phyloP scores from a whole-genome alignment of 2,329 filamentous ascomycete species.

The Magnaporthiopsis incrustans region DNA sequence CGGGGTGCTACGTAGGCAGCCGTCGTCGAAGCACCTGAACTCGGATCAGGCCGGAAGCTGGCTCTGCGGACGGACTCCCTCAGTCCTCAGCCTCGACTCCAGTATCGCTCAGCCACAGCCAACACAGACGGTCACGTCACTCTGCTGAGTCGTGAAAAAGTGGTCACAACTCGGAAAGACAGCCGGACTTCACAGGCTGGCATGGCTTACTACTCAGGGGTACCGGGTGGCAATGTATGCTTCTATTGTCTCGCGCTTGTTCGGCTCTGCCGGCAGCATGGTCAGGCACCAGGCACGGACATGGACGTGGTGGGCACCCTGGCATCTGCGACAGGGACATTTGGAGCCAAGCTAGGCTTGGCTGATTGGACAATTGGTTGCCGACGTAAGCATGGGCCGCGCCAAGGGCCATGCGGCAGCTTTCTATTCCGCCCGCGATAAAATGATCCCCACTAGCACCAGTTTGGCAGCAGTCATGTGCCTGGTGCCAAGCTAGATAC shows the following conservation, averaged over 20 bases:
- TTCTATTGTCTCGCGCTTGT: neutral
- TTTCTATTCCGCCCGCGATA: neutral
- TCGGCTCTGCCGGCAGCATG: no score
- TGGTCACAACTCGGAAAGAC: neutral
- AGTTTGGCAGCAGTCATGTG: neutral
- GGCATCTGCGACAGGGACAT: no score
- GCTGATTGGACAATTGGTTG: conserved; percentile 1
- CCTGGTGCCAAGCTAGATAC: neutral
- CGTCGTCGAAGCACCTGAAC: neutral
- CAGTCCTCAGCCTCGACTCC: no score
- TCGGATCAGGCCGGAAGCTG: neutral
- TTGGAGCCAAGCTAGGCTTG: neutral
- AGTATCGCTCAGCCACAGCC: no score
- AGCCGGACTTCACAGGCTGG: neutral
- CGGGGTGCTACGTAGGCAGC: no score
- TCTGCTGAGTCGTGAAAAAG: neutral
- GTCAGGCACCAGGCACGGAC: no score
- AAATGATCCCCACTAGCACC: neutral
- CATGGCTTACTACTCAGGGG: no score
- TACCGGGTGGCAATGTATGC: neutral
- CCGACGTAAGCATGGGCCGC: neutral
- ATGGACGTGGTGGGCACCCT: no score
- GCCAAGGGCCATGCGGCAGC: neutral
- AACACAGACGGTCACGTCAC: no score
- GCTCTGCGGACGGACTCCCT: no score